Base-by-base conservation (phyloP, 1,139 yeast genomes). In the Hemisphaericaspora lyxosophila region DNA sequence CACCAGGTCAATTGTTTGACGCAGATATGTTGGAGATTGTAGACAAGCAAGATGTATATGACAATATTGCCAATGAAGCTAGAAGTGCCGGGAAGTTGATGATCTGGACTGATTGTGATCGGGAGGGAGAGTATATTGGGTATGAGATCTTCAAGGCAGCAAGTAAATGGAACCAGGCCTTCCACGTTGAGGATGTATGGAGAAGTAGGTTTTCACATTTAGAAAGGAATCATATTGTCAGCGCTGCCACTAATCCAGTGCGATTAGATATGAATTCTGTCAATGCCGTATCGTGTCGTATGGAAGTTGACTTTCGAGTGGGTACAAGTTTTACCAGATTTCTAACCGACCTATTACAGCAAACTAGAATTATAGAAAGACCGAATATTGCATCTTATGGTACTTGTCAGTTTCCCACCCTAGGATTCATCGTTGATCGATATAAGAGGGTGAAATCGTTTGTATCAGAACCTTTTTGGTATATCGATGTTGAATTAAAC, bases 51-150 rank as follows among this genome's bases (percentile, higher is more conserved):
- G 73, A 72, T 18, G 78, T 88, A 16, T 82, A 82, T 13, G 65
- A 70, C n/a, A 92, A 92, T 54, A 87, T 94, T 34, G 60, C 74
- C 26, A 60, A 60, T 4, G 90, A 89, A 54, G 87, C 92, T 3
- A 57, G 82, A 27, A 55, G 51, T 22, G 77, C 86, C 4, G 74
- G 79, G 36, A 67, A 69, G 34, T 64, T 94, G 45, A 86, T 87
- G 85, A 88, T 94, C 7, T 94, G 98, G 98, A 94, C 98, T 2
- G 99, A 94, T 71, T 92, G 97, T 62, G 99, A 94, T 68, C 71
- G 98, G 30, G 99, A 94, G 56, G 99, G 99, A 1, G 99, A 94
- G 59, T 85, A 83, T 56, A 94, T 94, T 43, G 99, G 98, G 0
- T 80, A 77, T 68, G 97, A 92, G 55, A 78, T 94, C 17, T 71